Evolutionary conservation across 2,329 filamentous ascomycete genomes (phyloP), one percentile per base, ranked within the genome.

Genomic region (Paracoccidioides brasiliensis): DNA sequence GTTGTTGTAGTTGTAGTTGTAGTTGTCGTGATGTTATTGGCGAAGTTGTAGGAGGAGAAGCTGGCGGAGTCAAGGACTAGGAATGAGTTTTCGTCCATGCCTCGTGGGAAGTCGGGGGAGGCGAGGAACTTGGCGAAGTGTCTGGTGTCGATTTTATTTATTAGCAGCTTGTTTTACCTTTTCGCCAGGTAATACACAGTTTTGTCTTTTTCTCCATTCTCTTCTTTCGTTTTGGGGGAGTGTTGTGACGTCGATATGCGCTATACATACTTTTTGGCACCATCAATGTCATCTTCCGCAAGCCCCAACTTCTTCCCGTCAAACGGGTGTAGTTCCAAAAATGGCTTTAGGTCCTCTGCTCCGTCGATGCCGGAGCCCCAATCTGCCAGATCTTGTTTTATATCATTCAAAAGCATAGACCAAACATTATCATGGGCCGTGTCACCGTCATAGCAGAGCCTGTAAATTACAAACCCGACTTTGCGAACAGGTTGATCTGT

Each of bases 251-350:
- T 22, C 22, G 22, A 22, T 22, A 2, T 22, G 22, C 22, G 22
- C 22, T 22, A 22, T 22, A 22, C 46, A 35, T 55, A 59, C 59
- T 49, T 33, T 22, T 52, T 58, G 4, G 53, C 58, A n/a, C 38
- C 56, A 14, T 58, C 57, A n/a, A 60, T 49, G 38, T 59, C 59
- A 32, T 51, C 56, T 22, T 60, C 56, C 10, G 53, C 32, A 30
- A 66, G 57, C 2, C 59, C 61, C 3, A 64, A 28, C 9, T 55
- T 58, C 7, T 58, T 58, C 8, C 64, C 62, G 53, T 67, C 63
- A 4, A 63, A 43, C 65, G 65, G 67, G 8, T 61, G 58, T 1
- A 67, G 48, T n/a, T 63, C 62, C 10, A 67, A 33, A 35, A 58
- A 30, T 3, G 55, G 49, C 40, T 64, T 64, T 54, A 67, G 52